phyloP scores from a whole-genome alignment of 2,329 filamentous ascomycete genomes.

The Chrysoporthe austroafricana region DNA sequence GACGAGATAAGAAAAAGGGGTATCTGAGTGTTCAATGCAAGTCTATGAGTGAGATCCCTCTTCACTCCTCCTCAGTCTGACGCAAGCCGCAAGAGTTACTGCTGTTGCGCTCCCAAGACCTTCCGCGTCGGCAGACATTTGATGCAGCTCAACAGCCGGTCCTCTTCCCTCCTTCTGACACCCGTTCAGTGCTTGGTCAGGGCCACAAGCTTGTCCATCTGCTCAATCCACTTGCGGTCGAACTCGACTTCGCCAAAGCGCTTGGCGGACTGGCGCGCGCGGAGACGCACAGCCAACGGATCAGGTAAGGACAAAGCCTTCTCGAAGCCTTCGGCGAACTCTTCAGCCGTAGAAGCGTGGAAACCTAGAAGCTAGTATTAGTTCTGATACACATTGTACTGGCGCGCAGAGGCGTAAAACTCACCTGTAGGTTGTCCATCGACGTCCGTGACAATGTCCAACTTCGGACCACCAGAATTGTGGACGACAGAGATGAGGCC shows the following conservation, averaged over 20 bases:
- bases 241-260: conserved; percentile 91
- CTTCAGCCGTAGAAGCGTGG: conserved; percentile 75
- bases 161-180: neutral
- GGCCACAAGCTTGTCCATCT: conserved; percentile 73
- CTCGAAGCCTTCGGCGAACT: conserved; percentile 82
- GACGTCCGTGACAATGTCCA: conserved; percentile 86
- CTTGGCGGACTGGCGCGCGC: conserved; percentile 77
- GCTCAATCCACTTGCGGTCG: conserved; percentile 72
- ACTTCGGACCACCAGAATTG: conserved; percentile 87
- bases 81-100: neutral
- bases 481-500: conserved; percentile 93
- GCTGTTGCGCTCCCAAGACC: too few relatives aligned
- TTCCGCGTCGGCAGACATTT: neutral
- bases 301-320: conserved; percentile 75
- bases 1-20: conserved; percentile 6
- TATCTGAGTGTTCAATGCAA: conserved; percentile 20
- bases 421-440: conserved; percentile 78
- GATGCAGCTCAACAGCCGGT: too few relatives aligned
- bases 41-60: conserved; percentile 12
- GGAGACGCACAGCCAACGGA: conserved; percentile 71
- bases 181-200: conserved; percentile 34
- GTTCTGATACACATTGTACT: conserved; percentile 3
- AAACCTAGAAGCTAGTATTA: conserved; percentile 63
- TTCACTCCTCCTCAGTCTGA: neutral
- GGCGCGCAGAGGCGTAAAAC: conserved; percentile 31